A percentile compares a stretch with the other conserved stretches of the same genome.
Evolutionary conservation across 1,284 basidiomycete species (phyloP).

Genomic region (Dichomitus squalens): DNA sequence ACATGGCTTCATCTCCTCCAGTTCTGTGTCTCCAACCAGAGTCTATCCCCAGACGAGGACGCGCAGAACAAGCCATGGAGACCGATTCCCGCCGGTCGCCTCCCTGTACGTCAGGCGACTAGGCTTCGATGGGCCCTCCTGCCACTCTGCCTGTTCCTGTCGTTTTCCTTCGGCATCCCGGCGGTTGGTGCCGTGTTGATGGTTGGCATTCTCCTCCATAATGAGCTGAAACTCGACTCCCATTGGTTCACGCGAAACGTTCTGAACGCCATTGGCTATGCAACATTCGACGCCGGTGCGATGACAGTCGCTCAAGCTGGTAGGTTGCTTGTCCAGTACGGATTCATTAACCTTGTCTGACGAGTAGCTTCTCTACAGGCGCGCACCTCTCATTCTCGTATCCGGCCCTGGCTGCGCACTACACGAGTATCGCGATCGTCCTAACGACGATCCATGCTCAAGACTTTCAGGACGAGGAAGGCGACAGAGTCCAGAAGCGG

Average conservation of each 20-base stretch:
- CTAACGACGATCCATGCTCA: background rate
- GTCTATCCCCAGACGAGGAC: conserved; percentile 44
- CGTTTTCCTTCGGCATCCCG: background rate
- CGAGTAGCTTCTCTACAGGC: background rate
- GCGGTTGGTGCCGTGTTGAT: conserved; percentile 33
- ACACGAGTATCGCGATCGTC: background rate
- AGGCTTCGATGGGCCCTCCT: conserved; percentile 40
- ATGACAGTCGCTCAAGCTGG: background rate
- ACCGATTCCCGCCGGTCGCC: conserved; percentile 45
- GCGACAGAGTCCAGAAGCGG: conserved; percentile 22
- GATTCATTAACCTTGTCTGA: background rate
- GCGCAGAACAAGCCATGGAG: conserved; percentile 45
- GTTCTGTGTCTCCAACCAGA: conserved; percentile 48
- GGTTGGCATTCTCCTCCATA: conserved; percentile 35
- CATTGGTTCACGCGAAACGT: conserved; percentile 41
- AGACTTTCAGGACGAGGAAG: background rate
- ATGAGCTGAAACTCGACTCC: conserved; percentile 37
- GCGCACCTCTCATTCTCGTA: background rate
- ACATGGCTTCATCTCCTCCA: conserved; percentile 47
- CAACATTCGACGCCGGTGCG: conserved; percentile 28
- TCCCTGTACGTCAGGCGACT: conserved; percentile 36
- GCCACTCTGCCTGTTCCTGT: conserved; percentile 36
- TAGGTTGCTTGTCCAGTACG: background rate
- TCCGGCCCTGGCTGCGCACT: background rate
- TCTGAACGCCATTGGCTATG: conserved; percentile 37